Percentiles rank a stretch among this genome's conserved stretches.
phyloP scores from a whole-genome alignment of 108 stramenopile genomes.

The Cylindrotheca closterium region DNA sequence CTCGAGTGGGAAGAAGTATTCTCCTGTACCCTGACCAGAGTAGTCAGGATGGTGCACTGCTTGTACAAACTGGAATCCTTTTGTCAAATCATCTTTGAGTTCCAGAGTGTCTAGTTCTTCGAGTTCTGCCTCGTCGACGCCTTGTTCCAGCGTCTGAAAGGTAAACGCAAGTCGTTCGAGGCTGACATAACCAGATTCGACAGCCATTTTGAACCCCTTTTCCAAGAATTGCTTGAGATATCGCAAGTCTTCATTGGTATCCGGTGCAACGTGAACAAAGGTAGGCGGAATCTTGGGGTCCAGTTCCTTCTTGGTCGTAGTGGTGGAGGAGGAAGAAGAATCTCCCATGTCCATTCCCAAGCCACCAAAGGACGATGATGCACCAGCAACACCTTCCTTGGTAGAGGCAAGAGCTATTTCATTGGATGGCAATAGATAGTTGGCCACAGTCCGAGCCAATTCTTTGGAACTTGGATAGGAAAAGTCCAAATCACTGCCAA shows the following conservation, averaged over 20 bases:
- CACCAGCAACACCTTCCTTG: constrained; percentile 3
- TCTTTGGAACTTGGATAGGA: constrained; percentile 40
- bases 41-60: constrained; percentile 48
- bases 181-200: constrained; percentile 26
- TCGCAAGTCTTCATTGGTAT: constrained; percentile 18
- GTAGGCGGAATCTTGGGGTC: constrained; percentile 22
- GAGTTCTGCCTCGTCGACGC: constrained; percentile 20
- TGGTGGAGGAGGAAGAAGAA: neutral
- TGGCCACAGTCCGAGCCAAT: constrained; percentile 37
- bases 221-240: constrained; percentile 37
- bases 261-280: constrained; percentile 42
- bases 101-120: constrained; percentile 35
- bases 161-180: constrained; percentile 32
- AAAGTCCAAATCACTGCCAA: constrained; percentile 43
- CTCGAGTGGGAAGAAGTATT: constrained; percentile 46
- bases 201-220: constrained; percentile 39
- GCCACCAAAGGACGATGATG: constrained; percentile 8
- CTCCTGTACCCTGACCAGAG: constrained; percentile 40
- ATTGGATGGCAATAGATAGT: constrained; percentile 29
- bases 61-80: constrained; percentile 24
- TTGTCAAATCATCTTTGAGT: constrained; percentile 24
- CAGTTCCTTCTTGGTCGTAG: constrained; percentile 2
- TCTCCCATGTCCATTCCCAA: constrained; percentile 23
- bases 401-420: constrained; percentile 17
- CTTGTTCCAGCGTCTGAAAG: constrained; percentile 25